Conservation (phyloP, 2,329 filamentous ascomycete species). For the Monilinia fructigena region DNA sequence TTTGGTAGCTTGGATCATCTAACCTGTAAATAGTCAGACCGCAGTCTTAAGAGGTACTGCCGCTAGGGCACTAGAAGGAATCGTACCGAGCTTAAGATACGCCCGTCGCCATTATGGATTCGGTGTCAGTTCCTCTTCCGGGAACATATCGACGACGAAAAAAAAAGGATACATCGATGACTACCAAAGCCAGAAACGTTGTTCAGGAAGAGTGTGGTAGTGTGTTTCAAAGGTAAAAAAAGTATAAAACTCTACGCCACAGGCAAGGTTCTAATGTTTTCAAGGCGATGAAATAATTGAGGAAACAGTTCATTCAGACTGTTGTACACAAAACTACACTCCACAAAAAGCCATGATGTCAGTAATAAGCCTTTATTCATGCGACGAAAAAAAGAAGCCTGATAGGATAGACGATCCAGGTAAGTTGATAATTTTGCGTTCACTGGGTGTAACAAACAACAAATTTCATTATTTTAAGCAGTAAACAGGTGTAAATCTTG, state of each 20-base stretch:
- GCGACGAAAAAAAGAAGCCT: constrained; percentile 10
- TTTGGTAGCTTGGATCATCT: background rate
- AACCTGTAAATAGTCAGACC: constrained; percentile 26
- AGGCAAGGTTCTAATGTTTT: background rate
- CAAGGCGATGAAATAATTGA: constrained; percentile 24
- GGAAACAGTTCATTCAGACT: constrained; percentile 1
- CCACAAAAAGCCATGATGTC: background rate
- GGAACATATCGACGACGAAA: constrained; percentile 23
- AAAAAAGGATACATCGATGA: constrained; percentile 4
- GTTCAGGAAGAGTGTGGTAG: constrained; percentile 21
- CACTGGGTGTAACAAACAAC: background rate
- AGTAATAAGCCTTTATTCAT: constrained; percentile 18
- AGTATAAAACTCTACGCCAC: no score
- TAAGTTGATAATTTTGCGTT: constrained; percentile 3
- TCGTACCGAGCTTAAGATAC: constrained; percentile 24
- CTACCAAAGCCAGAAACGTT: constrained; percentile 17
- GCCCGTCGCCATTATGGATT: constrained; percentile 28
- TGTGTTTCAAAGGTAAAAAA: constrained; percentile 26
- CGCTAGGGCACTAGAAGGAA: constrained; percentile 25
- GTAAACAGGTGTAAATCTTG: constrained; percentile 17
- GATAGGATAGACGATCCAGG: constrained; percentile 18
- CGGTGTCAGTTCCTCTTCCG: background rate
- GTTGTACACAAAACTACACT: background rate
- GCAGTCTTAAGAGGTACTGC: constrained; percentile 29
- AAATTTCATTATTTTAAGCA: background rate